These are phyloP conservation scores for Omphalotus guepiniiformis DNA, from an alignment of 768 basidiomycete species.

Conservation along the genomic window DNA sequence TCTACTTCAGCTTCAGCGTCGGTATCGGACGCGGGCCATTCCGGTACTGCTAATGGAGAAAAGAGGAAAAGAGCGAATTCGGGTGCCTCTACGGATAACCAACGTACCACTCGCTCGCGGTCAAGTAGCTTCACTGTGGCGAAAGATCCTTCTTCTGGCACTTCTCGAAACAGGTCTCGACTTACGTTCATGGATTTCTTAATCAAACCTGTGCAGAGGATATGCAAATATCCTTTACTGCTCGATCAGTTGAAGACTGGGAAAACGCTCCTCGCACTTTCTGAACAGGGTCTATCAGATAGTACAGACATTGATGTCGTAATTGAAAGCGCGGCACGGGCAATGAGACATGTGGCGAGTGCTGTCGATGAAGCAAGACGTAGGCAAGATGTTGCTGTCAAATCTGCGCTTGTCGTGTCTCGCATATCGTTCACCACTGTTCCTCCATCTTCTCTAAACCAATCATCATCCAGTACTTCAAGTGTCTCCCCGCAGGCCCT, in stretches of 20 bases:
- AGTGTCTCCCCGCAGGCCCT: conserved; percentile 30
- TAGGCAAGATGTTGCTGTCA: conserved; percentile 56
- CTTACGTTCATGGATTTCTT: conserved; percentile 81
- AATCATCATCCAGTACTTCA: conserved; percentile 9
- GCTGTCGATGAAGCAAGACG: conserved; percentile 81
- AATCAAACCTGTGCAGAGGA: conserved; percentile 95
- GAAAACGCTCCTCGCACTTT: conserved; percentile 24
- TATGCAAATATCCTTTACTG: conserved; percentile 93
- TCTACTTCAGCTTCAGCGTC: conserved; percentile 12
- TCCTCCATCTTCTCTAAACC: conserved; percentile 19
- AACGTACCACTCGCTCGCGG: conserved; percentile 33
- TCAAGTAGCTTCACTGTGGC: conserved; percentile 24
- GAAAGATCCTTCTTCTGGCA: conserved; percentile 26
- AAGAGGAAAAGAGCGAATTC: conserved; percentile 31
- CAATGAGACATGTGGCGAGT: conserved; percentile 72
- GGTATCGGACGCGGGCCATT: conserved; percentile 7
- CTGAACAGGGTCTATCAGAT: conserved; percentile 3
- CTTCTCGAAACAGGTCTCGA: conserved; percentile 27
- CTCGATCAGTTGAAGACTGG: conserved; percentile 62
- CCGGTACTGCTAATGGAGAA: not conserved
- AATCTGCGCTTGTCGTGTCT: conserved; percentile 65
- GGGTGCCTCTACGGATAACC: conserved; percentile 45
- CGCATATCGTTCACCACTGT: conserved; percentile 47
- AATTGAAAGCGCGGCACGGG: conserved; percentile 53
- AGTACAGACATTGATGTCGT: conserved; percentile 37